Base-by-base conservation (phyloP, 2,329 filamentous ascomycete genomes). In the Neopestalotiopsis sp. region DNA sequence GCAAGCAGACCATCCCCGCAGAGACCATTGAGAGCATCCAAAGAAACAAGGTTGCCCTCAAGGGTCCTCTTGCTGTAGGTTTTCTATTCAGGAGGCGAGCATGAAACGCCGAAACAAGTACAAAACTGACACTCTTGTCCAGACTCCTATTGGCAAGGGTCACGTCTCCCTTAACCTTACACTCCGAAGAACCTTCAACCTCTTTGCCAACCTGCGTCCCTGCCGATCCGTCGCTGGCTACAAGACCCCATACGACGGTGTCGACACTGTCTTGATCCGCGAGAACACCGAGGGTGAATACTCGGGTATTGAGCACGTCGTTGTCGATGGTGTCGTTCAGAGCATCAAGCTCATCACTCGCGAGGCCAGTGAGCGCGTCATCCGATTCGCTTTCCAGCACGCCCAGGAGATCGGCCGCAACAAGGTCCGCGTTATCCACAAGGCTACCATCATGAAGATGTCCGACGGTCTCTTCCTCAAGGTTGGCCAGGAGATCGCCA, bases 381-480 rank as follows among this genome's bases (percentile, higher is more conserved):
- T 98, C 75, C 92, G 95, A 80, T 99, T 94, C 83, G 96, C 97
- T 78, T 99, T 99, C 91, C 95, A 99, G 87, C 94, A 99, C 82
- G 96, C 96, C 76, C 89, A 96, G 83, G 90, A 94, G 76, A 92
- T 98, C 79, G 94, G 95, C 85, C 93, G 94, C 88, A 95, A 91
- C 81, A 98, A 98, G 92, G 95, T 98, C 79, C 94, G 95, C 79
- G 95, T 94, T 70, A 95, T 98, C 73, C 96, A 99, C 92, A 99
- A 99, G 90, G 96, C 96, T 82, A 98, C 96, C 80, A 99, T 99
- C 87, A 99, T 99, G 96, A 99, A 99, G 91, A 97, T 98, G 94
- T 95, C 92, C 81, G 96, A 99, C 83, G 96, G 96, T 86, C 93
- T 99, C 71, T 99, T 99, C 91, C 89, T 99, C 76, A 93, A 89